These are phyloP conservation scores for Ascocoryne sarcoides DNA, from an alignment of 2,329 filamentous ascomycete genomes.

Conservation along the genomic window DNA sequence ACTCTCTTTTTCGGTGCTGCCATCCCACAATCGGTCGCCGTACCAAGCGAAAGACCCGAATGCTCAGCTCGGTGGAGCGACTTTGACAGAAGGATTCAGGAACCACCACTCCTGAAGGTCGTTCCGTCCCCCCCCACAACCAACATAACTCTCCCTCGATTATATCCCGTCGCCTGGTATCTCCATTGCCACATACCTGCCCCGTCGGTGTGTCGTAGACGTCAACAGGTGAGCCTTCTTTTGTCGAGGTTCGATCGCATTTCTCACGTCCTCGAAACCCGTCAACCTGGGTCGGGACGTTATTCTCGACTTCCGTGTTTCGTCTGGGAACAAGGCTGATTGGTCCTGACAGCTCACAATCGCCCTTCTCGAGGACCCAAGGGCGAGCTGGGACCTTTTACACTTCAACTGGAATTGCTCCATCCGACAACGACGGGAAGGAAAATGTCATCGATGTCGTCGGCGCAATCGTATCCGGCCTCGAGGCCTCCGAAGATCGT, in stretches of 20 bases:
- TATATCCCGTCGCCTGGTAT: not conserved
- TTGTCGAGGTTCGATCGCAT: not conserved
- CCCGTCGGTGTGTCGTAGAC: not conserved
- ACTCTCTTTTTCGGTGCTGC: not conserved
- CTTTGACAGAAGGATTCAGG: not conserved
- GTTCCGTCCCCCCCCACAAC: not conserved
- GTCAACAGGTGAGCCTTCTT: not conserved
- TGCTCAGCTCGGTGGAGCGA: not conserved
- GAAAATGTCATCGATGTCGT: too few relatives aligned
- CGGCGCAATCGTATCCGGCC: too few relatives aligned
- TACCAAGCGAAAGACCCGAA: not conserved
- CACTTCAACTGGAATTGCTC: not conserved
- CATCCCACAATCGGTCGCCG: not conserved
- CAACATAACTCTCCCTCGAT: not conserved
- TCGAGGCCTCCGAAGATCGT: slow-evolving; percentile 4
- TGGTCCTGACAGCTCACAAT: not conserved
- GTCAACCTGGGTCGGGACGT: too few relatives aligned
- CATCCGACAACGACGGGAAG: not conserved
- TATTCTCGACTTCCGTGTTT: not conserved
- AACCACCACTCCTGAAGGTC: too few relatives aligned
- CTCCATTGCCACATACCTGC: not conserved
- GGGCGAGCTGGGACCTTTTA: not conserved
- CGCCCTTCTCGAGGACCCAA: not conserved
- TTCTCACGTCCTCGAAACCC: too few relatives aligned
- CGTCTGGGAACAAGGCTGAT: not conserved